Percentiles rank a stretch among this genome's conserved stretches.
These are phyloP conservation scores for Tripterygium wilfordii DNA, from an alignment of 177 flowering plant species.

Conservation along the genomic window DNA sequence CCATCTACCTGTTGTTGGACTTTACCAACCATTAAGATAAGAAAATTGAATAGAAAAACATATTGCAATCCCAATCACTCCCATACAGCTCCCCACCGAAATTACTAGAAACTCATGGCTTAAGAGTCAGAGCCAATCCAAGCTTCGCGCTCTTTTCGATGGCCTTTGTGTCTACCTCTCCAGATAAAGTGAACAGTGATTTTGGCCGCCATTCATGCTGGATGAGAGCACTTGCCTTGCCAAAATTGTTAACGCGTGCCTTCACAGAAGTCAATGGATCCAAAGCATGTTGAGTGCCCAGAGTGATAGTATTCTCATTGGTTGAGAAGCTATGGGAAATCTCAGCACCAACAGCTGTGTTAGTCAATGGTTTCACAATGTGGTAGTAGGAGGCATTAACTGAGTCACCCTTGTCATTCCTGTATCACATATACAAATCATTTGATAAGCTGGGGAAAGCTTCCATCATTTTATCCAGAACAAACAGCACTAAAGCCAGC, in stretches of 20 bases:
- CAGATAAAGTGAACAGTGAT: conserved; percentile 67
- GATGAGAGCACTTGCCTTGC: conserved; percentile 58
- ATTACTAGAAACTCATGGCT: conserved; percentile 61
- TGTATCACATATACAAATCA: too few species aligned
- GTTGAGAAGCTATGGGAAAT: conserved; percentile 53
- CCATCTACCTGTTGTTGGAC: too few species aligned
- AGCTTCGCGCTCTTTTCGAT: conserved; percentile 74
- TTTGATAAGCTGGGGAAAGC: too few species aligned
- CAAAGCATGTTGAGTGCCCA: conserved; percentile 68
- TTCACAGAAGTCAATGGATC: conserved; percentile 67
- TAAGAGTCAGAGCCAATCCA: conserved; percentile 71
- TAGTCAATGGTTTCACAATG: conserved; percentile 41
- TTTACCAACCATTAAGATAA: too few species aligned
- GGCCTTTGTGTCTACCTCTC: conserved; percentile 72
- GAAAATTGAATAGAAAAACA: too few species aligned
- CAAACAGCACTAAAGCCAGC: too few species aligned
- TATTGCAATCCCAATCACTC: too few species aligned
- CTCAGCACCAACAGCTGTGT: conserved; percentile 86
- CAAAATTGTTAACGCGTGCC: conserved; percentile 64
- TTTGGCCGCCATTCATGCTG: conserved; percentile 89
- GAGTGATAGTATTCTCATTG: conserved; percentile 54
- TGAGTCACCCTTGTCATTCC: conserved; percentile 75
- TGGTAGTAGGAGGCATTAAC: conserved; percentile 72
- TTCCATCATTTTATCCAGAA: too few species aligned
- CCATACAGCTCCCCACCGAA: too few species aligned